Evolutionary conservation across 345 rosid species (phyloP).

Genomic region (Combretum micranthum): DNA sequence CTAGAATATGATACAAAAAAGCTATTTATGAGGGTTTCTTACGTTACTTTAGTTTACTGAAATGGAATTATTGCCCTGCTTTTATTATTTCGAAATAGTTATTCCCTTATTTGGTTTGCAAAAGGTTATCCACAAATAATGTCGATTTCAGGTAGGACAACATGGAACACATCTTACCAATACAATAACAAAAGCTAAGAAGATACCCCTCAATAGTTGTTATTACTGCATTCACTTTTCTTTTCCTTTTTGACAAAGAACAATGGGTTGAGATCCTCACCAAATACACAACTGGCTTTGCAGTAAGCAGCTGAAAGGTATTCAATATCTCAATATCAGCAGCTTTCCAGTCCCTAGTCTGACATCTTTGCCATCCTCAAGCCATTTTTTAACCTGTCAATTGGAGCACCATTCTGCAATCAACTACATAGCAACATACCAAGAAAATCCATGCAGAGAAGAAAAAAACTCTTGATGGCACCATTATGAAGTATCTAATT

Average conservation of each 20-base stretch:
- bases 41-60: too few relatives aligned
- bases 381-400: conserved; percentile 70
- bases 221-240: neutral
- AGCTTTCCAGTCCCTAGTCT: conserved; percentile 95
- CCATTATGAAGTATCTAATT: too few relatives aligned
- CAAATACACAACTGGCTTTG: conserved; percentile 96
- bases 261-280: conserved; percentile 23
- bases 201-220: neutral
- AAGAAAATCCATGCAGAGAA: neutral
- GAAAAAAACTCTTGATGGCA: too few relatives aligned
- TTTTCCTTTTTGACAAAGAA: neutral
- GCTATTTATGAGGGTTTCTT: too few relatives aligned
- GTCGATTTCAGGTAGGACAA: too few relatives aligned
- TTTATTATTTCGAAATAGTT: too few relatives aligned
- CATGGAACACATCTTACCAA: too few relatives aligned
- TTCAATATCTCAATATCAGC: conserved; percentile 91
- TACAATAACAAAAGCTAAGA: too few relatives aligned
- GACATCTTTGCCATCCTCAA: conserved; percentile 77
- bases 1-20: too few relatives aligned
- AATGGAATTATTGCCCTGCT: too few relatives aligned
- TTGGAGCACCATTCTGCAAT: conserved; percentile 6
- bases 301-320: conserved; percentile 91
- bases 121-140: too few relatives aligned
- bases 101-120: too few relatives aligned
- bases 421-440: neutral